These are phyloP conservation scores for Trichoderma lentiforme DNA, from an alignment of 2,329 filamentous ascomycete species.

Conservation along the genomic window DNA sequence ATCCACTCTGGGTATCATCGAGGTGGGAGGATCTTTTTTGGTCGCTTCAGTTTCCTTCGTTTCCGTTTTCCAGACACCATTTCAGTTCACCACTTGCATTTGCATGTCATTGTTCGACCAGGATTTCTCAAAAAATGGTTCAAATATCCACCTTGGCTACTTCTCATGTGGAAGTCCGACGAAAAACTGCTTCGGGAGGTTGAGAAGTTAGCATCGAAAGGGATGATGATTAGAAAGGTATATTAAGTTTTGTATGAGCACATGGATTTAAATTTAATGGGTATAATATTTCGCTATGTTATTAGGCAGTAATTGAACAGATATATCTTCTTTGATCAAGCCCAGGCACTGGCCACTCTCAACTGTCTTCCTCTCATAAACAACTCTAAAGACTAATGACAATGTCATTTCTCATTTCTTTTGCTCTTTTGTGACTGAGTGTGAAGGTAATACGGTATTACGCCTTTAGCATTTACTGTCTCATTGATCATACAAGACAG, in stretches of 20 bases:
- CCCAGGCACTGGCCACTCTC: neutral
- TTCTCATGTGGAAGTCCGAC: slow-evolving; percentile 20
- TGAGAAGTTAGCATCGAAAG: neutral
- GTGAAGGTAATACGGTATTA: neutral
- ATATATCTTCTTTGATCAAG: neutral
- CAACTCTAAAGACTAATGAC: neutral
- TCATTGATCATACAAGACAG: neutral
- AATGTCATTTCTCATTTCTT: neutral
- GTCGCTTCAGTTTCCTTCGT: neutral
- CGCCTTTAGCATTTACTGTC: neutral
- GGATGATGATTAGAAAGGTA: neutral
- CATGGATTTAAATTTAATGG: neutral
- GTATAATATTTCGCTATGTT: neutral
- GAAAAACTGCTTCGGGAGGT: slow-evolving; percentile 22
- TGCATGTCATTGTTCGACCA: slow-evolving; percentile 18
- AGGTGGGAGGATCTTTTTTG: neutral
- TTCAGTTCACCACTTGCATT: slow-evolving; percentile 19
- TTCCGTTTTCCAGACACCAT: slow-evolving; percentile 15
- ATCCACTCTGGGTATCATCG: slow-evolving; percentile 11
- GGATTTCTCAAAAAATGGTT: neutral
- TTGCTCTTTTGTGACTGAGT: neutral
- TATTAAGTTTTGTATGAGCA: neutral
- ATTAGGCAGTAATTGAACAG: neutral
- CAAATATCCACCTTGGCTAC: slow-evolving; percentile 18
- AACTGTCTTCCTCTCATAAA: neutral